phyloP scores from a whole-genome alignment of 78 protist species.

The Planoprotostelium fungivorum region DNA sequence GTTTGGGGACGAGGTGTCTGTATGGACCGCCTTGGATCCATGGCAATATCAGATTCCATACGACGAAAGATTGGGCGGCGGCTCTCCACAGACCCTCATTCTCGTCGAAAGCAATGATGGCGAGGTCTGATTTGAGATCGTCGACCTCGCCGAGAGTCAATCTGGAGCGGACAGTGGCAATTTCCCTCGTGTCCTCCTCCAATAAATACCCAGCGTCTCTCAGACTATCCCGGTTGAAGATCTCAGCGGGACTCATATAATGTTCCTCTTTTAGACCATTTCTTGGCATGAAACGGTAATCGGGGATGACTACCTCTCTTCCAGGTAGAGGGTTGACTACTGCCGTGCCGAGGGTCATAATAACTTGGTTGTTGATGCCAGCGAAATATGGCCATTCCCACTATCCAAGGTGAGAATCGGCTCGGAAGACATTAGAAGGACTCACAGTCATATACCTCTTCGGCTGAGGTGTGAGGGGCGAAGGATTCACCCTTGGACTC shows the following conservation, averaged over 20 bases:
- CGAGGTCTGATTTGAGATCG: background rate
- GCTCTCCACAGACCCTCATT: background rate
- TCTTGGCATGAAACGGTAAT: background rate
- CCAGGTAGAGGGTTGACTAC: background rate
- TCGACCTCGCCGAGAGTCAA: background rate
- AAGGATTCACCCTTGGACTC: too few species aligned
- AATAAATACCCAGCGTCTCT: background rate
- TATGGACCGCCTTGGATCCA: background rate
- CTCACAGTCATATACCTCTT: background rate
- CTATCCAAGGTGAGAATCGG: background rate
- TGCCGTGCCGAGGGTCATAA: background rate
- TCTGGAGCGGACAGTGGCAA: too few species aligned
- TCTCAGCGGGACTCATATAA: background rate
- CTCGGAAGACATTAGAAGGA: background rate
- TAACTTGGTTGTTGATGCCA: background rate
- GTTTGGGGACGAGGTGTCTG: background rate
- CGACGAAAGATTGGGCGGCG: background rate
- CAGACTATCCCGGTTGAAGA: background rate
- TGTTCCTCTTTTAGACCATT: background rate
- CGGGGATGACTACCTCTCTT: background rate
- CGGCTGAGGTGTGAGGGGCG: background rate
- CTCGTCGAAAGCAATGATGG: background rate
- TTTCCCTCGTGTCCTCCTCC: background rate
- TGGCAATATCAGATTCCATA: background rate
- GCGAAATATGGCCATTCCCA: background rate